A percentile compares a stretch with the other conserved stretches of the same genome.
phyloP scores from a whole-genome alignment of 768 basidiomycete genomes.

The Lactifluus hygrophoroides region DNA sequence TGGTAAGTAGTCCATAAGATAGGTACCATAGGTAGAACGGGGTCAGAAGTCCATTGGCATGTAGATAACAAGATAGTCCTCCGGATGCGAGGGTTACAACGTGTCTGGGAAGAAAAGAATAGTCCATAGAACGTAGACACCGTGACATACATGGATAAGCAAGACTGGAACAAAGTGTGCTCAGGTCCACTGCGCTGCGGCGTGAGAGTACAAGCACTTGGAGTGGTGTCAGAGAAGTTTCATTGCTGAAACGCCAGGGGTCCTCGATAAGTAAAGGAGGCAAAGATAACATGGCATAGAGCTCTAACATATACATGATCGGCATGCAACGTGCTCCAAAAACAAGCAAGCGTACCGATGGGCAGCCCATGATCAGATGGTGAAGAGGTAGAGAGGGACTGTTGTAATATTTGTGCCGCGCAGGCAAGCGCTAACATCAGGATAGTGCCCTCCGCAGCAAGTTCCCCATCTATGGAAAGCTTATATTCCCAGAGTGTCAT shows the following conservation, averaged over 20 bases:
- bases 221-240: slow-evolving; percentile 35
- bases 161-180: slow-evolving; percentile 78
- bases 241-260: slow-evolving; percentile 46
- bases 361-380: slow-evolving; percentile 8
- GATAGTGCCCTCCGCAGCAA: slow-evolving; percentile 54
- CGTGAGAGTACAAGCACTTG: slow-evolving; percentile 59
- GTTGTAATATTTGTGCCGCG: slow-evolving; percentile 44
- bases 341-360: slow-evolving; percentile 14
- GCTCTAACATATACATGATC: slow-evolving; percentile 10
- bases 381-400: slow-evolving; percentile 14
- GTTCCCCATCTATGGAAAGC: slow-evolving; percentile 53
- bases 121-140: too few relatives aligned
- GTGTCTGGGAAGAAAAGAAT: too few relatives aligned
- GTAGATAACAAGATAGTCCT: too few relatives aligned
- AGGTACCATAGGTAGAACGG: too few relatives aligned
- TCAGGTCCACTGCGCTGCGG: slow-evolving; percentile 67
- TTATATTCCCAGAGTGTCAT: slow-evolving; percentile 33
- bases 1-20: too few relatives aligned
- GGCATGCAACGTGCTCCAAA: background rate
- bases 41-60: too few relatives aligned
- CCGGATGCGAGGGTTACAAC: too few relatives aligned
- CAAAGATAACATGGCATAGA: slow-evolving; percentile 14
- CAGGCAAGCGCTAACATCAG: slow-evolving; percentile 56
- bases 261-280: slow-evolving; percentile 44
- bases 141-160: slow-evolving; percentile 66